Base-by-base conservation (phyloP, 2,329 filamentous ascomycete species). In the Didymosphaeria variabile region DNA sequence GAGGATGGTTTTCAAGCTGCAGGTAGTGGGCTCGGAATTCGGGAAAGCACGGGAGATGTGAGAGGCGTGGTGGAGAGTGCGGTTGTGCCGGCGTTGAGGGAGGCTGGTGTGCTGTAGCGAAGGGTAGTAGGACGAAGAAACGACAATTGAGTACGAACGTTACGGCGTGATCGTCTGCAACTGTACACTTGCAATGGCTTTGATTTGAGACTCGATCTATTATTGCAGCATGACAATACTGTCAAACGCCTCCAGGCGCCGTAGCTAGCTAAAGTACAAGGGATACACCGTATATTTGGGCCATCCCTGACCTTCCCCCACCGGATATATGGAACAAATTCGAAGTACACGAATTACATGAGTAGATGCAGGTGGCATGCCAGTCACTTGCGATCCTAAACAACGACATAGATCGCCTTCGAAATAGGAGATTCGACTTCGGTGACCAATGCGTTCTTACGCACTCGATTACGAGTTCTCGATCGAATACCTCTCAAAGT, bases 1-100 rank as follows among this genome's bases (percentile, higher is more conserved):
- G 65, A 66, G 59, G 19, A 8, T 13, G 59, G n/a, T 49, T 68
- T 70, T 49, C 64, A 67, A 59, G 46, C 49, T 4, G 6, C 15
- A 5, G 59, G 61, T 34, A 58, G 40, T 19, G 55, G 58, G 38
- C 5, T 55, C 19, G 61, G 44, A 23, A 21, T 57, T 31, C 21
- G 32, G 45, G 49, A 46, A 44, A 46, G 23, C 17, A 47, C 26
- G 15, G 53, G 38, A 21, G 29, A 59, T 52, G 59, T 66, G 40
- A 57, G 53, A 55, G 51, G 45, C 1, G 66, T 66, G 29, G 60
- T 67, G 12, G 64, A 67, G 59, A 54, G 56, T 26, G 58, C 38
- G 19, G 62, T 68, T 15, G 15, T 62, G 42, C 57, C 51, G 32
- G 49, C 57, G 38, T 19, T 68, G 23, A 55, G 23, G 38, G 23